Evolutionary conservation across 169 alveolate genomes (phyloP).

Genomic region (Cryptosporidium meleagridis): DNA sequence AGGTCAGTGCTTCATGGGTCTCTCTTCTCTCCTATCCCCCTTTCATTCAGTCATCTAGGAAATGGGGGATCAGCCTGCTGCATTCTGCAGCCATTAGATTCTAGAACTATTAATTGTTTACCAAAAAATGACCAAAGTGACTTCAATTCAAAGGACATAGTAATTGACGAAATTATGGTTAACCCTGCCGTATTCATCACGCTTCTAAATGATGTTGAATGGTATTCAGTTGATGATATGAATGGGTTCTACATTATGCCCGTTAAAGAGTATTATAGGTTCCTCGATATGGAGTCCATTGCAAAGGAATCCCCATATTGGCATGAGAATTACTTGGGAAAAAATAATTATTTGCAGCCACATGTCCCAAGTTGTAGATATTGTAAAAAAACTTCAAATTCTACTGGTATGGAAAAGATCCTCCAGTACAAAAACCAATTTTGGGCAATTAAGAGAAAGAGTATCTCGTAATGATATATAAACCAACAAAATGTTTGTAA

Average conservation of each 20-base stretch:
- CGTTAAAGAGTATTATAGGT: conserved; percentile 57
- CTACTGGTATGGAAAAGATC: conserved; percentile 65
- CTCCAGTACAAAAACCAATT: conserved; percentile 31
- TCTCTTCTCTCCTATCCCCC: conserved; percentile 49
- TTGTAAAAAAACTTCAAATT: conserved; percentile 41
- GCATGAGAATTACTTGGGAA: conserved; percentile 50
- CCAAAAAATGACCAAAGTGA: neutral
- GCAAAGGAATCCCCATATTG: conserved; percentile 74
- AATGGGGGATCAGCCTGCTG: conserved; percentile 32
- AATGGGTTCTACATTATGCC: conserved; percentile 74
- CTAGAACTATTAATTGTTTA: conserved; percentile 53
- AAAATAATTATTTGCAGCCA: conserved; percentile 45
- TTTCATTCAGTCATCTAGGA: conserved; percentile 50
- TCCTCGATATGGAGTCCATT: conserved; percentile 63
- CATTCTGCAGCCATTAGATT: conserved; percentile 68
- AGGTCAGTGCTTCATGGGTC: conserved; percentile 78
- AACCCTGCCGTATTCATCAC: conserved; percentile 70
- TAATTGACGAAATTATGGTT: conserved; percentile 61
- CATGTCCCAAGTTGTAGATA: conserved; percentile 40
- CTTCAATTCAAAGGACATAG: neutral
- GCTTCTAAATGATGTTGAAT: conserved; percentile 44
- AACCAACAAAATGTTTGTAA: neutral
- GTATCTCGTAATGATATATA: neutral
- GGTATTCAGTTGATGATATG: conserved; percentile 67
- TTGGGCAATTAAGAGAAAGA: conserved; percentile 54